These are phyloP conservation scores for Panicum miliaceum DNA, from an alignment of 176 grass and related monocot species.

Conservation along the genomic window DNA sequence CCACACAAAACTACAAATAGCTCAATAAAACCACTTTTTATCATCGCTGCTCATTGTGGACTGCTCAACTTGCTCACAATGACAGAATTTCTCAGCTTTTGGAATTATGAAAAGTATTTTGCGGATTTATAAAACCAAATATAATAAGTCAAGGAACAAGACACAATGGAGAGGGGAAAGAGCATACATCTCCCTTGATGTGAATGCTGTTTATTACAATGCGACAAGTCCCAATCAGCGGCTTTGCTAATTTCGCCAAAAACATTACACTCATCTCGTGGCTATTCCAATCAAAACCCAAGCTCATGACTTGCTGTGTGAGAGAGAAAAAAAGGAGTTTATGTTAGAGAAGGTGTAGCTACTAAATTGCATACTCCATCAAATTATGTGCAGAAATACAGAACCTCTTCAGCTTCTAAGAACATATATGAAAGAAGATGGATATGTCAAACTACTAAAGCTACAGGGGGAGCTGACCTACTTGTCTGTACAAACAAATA, in stretches of 20 bases:
- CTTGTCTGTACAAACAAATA: background rate
- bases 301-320: conserved; percentile 80
- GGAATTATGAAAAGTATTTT: conserved; percentile 11
- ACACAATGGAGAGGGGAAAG: conserved; percentile 21
- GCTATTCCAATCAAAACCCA: conserved; percentile 93
- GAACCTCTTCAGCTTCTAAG: background rate
- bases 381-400: background rate
- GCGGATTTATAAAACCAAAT: background rate
- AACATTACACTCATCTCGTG: conserved; percentile 97
- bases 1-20: conserved; percentile 4
- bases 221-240: conserved; percentile 73
- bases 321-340: background rate
- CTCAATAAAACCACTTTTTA: background rate
- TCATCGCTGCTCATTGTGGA: background rate
- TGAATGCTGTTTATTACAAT: conserved; percentile 93
- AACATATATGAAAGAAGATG: conserved; percentile 19
- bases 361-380: background rate
- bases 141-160: conserved; percentile 32
- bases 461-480: background rate
- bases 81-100: background rate
- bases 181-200: conserved; percentile 93
- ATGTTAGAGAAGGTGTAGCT: conserved; percentile 19
- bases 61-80: conserved; percentile 12
- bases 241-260: conserved; percentile 76
- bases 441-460: conserved; percentile 12